Evolutionary conservation across 352 stramenopile genomes (phyloP).

Genomic region (Pythium phragmitis): DNA sequence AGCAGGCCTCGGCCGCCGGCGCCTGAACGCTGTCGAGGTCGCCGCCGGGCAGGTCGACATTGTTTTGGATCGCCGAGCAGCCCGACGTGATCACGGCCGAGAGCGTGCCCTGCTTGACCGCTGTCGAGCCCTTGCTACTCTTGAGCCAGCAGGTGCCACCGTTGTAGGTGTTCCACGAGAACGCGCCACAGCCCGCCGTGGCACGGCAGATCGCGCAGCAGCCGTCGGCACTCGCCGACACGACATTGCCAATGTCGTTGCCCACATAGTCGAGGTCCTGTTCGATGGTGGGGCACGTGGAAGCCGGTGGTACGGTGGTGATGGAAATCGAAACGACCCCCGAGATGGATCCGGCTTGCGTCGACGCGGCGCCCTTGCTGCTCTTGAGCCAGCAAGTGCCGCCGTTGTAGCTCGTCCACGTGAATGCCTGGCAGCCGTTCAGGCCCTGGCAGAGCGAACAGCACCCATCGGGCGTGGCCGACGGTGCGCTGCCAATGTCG

Average conservation of each 20-base stretch:
- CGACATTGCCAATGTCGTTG: not conserved
- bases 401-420: conserved; percentile 19
- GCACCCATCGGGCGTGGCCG: not conserved
- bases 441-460: not conserved
- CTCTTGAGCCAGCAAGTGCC: conserved; percentile 37
- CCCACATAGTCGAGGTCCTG: not conserved
- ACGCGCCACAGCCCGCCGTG: not conserved
- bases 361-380: not conserved
- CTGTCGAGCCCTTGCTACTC: not conserved
- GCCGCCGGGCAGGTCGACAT: too few species aligned
- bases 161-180: conserved; percentile 2
- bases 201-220: not conserved
- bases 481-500: not conserved
- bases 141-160: conserved; percentile 8
- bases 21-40: too few species aligned
- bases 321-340: not conserved
- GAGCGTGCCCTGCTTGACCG: not conserved
- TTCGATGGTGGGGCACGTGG: not conserved
- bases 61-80: too few species aligned
- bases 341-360: not conserved
- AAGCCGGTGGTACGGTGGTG: not conserved
- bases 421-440: conserved; percentile 9
- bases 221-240: not conserved
- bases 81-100: too few species aligned
- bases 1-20: too few species aligned